Evolutionary conservation across 208 protist genomes (phyloP).

Genomic region (Tritrichomonas musculus): DNA sequence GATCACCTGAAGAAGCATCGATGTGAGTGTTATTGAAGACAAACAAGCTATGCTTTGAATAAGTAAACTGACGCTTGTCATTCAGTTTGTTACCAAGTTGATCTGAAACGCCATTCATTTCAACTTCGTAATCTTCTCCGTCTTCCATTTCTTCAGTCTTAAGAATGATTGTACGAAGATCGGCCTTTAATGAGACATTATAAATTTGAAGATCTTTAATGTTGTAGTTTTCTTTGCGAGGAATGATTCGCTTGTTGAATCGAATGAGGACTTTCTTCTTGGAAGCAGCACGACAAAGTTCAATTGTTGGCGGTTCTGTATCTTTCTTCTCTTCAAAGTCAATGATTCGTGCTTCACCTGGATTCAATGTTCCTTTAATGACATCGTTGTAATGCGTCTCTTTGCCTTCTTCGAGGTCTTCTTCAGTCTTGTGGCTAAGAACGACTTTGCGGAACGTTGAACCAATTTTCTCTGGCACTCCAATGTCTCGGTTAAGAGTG

Average conservation of each 20-base stretch:
- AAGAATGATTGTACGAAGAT: not conserved
- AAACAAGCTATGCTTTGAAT: no score
- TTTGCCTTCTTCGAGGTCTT: not conserved
- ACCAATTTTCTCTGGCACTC: not conserved
- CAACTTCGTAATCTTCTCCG: not conserved
- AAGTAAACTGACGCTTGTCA: not conserved
- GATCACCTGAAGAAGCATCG: not conserved
- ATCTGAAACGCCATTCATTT: not conserved
- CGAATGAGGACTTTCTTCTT: not conserved
- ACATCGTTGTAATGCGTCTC: not conserved
- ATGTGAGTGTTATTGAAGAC: no score
- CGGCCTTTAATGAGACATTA: not conserved
- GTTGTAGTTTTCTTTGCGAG: not conserved
- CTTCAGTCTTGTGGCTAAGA: not conserved
- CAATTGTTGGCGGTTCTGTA: not conserved
- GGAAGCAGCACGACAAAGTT: not conserved
- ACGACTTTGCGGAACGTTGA: not conserved
- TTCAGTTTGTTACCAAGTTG: not conserved
- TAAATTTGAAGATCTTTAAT: not conserved
- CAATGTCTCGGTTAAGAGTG: not conserved
- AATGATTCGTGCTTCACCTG: not conserved
- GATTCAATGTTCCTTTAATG: not conserved
- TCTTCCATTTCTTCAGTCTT: not conserved
- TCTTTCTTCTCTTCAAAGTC: not conserved
- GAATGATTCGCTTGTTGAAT: not conserved